Evolutionary conservation across 2,329 filamentous ascomycete genomes (phyloP), one percentile per base, ranked within the genome.

Genomic region (Xylaria sp.): DNA sequence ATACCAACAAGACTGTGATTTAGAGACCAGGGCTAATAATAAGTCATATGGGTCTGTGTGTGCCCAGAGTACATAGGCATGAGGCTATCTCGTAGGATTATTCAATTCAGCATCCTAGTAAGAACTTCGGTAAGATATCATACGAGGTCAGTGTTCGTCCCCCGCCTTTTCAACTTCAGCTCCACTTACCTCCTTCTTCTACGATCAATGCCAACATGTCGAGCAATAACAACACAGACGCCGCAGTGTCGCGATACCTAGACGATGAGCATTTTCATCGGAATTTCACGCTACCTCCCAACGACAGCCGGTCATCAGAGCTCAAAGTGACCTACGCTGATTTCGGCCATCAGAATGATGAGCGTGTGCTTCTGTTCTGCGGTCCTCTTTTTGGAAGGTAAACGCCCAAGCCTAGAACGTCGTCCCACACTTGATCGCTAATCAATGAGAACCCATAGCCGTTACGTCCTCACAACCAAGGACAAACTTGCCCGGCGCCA

Each of bases 401-500:
- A 68, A 11, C 15, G n/a, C 42, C 7, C 15, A n/a, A 23, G 58
- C 26, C 15, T 10, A 44, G 15, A 26, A 26, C 15, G 6, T n/a
- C 40, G 33, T 20, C 9, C n/a, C 26, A 9, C 31, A 13, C 4
- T 40, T 15, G 36, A 40, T 15, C 11, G 15, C 42, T 38, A 49
- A 42, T 54, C n/a, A 69, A 28, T n/a, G 26, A 26, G 13, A 20
- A 15, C 33, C 23, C n/a, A 11, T 42, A 74, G 72, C 62, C 79
- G 79, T 26, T 72, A 75, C 57, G 31, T 79, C 4, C 76, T 78
- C 48, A 61, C 77, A 17, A 72, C 76, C 70, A 80, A 81, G 63
- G 77, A 81, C 62, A 64, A 69, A 2, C 65, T 80, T 3, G 80
- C 79, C 17, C 76, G 74, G 58, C 59, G 71, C 44, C 71, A 80